phyloP scores from a whole-genome alignment of 495 filamentous ascomycete species.

The Terfezia boudieri region DNA sequence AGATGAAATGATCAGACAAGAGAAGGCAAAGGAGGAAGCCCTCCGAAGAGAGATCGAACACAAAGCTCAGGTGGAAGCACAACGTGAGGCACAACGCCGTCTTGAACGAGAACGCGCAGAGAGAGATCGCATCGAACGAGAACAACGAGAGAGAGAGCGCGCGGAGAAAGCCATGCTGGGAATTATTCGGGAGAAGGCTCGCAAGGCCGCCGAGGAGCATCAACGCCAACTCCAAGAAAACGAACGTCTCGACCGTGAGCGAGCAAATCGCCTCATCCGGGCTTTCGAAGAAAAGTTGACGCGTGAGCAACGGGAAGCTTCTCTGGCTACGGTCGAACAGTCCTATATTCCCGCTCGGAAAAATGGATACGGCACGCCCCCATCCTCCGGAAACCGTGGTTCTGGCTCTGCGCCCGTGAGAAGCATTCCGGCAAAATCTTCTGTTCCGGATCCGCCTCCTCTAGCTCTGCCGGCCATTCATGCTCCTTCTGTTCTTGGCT shows the following conservation, averaged over 20 bases:
- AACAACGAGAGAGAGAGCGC: slow-evolving; percentile 21
- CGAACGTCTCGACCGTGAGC: slow-evolving; percentile 10
- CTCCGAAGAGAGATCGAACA: background rate
- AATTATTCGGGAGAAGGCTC: slow-evolving; percentile 23
- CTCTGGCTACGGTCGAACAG: slow-evolving; percentile 1
- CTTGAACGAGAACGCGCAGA: slow-evolving; percentile 24
- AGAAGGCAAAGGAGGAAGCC: background rate
- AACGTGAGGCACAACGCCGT: background rate
- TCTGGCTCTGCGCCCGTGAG: slow-evolving; percentile 4
- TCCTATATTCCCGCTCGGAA: slow-evolving; percentile 17
- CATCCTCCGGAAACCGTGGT: slow-evolving; percentile 11
- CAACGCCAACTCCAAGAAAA: slow-evolving; percentile 13
- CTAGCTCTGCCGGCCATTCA: background rate
- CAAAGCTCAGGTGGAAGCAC: background rate
- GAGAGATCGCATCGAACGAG: slow-evolving; percentile 22
- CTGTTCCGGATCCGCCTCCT: background rate
- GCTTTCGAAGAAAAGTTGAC: background rate
- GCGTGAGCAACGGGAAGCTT: background rate
- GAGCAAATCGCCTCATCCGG: background rate
- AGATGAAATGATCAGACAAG: background rate
- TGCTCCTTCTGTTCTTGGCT: no score
- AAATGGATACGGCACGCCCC: slow-evolving; percentile 24
- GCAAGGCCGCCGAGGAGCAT: slow-evolving; percentile 10
- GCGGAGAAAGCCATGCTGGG: slow-evolving; percentile 24
- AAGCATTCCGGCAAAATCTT: slow-evolving; percentile 6